Conservation (phyloP, 1,139 yeast genomes). For the Eremothecium sinecaudum region DNA sequence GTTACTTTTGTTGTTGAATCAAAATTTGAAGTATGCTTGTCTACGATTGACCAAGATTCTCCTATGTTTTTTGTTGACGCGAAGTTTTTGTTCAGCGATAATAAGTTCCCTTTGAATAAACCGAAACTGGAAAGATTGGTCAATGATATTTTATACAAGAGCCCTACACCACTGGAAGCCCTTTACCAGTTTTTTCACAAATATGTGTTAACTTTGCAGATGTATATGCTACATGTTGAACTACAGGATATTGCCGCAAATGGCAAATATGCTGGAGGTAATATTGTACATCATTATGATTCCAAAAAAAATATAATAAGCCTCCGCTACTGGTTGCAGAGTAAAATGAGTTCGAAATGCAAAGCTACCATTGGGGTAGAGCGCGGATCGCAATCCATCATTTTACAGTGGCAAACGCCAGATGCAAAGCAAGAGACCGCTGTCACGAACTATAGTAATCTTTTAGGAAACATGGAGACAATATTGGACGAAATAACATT, state of each 20-base stretch:
- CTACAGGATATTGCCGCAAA: conserved; percentile 42
- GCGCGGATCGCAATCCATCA: conserved; percentile 38
- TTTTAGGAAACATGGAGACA: conserved; percentile 31
- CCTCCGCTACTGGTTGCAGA: conserved; percentile 61
- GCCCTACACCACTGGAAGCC: conserved; percentile 42
- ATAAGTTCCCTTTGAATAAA: conserved; percentile 31
- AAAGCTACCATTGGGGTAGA: conserved; percentile 61
- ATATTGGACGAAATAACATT: conserved; percentile 31
- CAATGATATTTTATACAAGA: conserved; percentile 46
- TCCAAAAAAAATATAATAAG: conserved; percentile 53
- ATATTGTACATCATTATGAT: conserved; percentile 56
- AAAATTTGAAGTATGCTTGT: conserved; percentile 61
- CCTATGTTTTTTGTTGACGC: conserved; percentile 76
- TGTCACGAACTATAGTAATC: conserved; percentile 17
- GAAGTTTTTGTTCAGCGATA: conserved; percentile 41
- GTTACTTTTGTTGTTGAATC: conserved; percentile 55
- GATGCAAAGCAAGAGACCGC: conserved; percentile 21
- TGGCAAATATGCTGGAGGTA: conserved; percentile 56
- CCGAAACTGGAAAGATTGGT: conserved; percentile 36
- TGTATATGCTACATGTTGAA: conserved; percentile 61
- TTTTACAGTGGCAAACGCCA: conserved; percentile 48
- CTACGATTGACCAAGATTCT: conserved; percentile 60
- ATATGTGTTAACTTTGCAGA: conserved; percentile 64
- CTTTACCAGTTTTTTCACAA: conserved; percentile 60
- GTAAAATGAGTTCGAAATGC: conserved; percentile 40